Percentiles rank a stretch among this genome's conserved stretches.
Evolutionary conservation across 352 stramenopile species (phyloP).

Genomic region (Phytopythium kandeliae): DNA sequence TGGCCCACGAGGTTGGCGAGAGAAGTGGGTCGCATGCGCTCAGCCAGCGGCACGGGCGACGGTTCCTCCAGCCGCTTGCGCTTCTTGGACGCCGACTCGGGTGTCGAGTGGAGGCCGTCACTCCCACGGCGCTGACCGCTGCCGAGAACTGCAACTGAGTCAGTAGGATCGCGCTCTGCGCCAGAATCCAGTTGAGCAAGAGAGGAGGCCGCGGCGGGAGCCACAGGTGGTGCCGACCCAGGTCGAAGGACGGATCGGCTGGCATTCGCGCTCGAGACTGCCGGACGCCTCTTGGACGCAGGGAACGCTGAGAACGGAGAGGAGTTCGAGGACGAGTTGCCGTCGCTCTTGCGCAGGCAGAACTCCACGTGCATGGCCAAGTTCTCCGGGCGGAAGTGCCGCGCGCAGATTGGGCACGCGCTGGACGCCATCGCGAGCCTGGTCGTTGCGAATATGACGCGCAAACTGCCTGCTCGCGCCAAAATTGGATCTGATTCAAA

Average conservation of each 20-base stretch:
- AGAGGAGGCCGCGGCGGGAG: background rate
- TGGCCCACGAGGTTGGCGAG: constrained; percentile 65
- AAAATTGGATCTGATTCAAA: background rate
- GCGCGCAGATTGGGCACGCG: constrained; percentile 69
- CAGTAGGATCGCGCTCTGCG: background rate
- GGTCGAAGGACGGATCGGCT: background rate
- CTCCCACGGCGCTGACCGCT: no score
- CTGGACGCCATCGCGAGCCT: constrained; percentile 20
- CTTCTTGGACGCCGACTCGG: constrained; percentile 28
- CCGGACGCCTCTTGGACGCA: background rate
- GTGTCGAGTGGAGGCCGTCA: background rate
- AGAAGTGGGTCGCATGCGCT: constrained; percentile 60
- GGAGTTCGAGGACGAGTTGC: constrained; percentile 8
- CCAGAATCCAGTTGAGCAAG: background rate
- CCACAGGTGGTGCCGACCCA: background rate
- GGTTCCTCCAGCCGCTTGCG: constrained; percentile 31
- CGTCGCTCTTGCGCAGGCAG: constrained; percentile 27
- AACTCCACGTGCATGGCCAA: constrained; percentile 67
- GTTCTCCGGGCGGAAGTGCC: constrained; percentile 70
- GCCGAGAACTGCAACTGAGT: background rate
- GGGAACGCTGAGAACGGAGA: constrained; percentile 8
- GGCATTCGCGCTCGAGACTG: background rate
- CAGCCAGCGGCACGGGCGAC: constrained; percentile 48
- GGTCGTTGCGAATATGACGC: background rate
- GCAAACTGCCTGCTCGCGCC: background rate